Evolutionary conservation across 2,329 filamentous ascomycete genomes (phyloP).

Genomic region (Diaporthe vexans): DNA sequence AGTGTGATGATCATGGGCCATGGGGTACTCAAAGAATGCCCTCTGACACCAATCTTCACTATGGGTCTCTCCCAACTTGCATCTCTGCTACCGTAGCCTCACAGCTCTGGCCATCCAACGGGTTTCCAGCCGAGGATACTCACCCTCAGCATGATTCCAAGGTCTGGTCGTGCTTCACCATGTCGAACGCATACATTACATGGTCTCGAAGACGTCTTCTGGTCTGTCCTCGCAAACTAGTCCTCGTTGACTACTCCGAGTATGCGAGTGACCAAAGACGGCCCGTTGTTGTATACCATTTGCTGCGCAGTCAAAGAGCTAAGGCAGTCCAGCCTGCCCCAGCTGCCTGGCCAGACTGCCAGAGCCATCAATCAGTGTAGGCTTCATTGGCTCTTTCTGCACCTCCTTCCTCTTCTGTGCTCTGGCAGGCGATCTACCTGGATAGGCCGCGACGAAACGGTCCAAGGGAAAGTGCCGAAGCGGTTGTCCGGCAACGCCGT

Average conservation of each 20-base stretch:
- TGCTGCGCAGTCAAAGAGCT: neutral
- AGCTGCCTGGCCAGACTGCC: neutral
- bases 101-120: neutral
- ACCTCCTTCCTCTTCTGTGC: constrained; percentile 24
- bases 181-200: neutral
- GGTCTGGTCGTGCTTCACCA: neutral
- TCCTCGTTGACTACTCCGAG: constrained; percentile 2
- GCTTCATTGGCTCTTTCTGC: neutral
- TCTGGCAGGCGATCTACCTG: constrained; percentile 1
- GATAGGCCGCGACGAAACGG: constrained; percentile 13
- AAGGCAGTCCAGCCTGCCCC: neutral
- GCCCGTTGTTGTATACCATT: neutral
- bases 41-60: neutral
- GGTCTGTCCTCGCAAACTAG: neutral
- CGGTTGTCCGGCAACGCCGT: constrained; percentile 34
- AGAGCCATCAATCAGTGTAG: neutral
- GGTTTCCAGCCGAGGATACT: neutral
- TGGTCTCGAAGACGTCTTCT: neutral
- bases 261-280: neutral
- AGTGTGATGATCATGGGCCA: too few relatives aligned
- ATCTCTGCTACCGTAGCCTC: neutral
- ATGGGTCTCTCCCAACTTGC: neutral
- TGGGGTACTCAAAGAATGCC: neutral
- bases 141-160: neutral
- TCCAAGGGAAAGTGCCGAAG: constrained; percentile 30